A percentile compares a stretch with the other conserved stretches of the same genome.
These are phyloP conservation scores for Pichia sp. DNA, from an alignment of 1,139 yeast genomes.

Conservation along the genomic window DNA sequence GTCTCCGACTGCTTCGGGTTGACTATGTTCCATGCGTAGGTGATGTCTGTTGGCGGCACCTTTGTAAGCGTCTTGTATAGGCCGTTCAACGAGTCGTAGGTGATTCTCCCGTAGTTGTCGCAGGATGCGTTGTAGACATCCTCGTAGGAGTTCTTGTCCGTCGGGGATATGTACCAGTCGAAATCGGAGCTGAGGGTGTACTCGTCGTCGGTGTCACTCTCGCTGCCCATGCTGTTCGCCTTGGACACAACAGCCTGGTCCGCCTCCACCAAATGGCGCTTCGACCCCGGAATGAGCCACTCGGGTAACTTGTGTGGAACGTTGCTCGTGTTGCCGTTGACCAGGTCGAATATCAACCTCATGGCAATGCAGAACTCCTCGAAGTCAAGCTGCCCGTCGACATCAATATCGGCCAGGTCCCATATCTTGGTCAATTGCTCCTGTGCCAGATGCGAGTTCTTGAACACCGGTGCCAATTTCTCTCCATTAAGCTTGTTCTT, in stretches of 20 bases:
- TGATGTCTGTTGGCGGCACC: conserved; percentile 82
- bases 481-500: conserved; percentile 79
- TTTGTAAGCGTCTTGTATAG: conserved; percentile 63
- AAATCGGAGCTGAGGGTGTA: conserved; percentile 60
- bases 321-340: conserved; percentile 61
- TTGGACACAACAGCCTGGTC: conserved; percentile 53
- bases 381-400: conserved; percentile 86
- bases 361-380: conserved; percentile 97
- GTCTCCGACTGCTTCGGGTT: conserved; percentile 85
- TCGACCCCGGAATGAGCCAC: conserved; percentile 90
- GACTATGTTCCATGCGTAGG: conserved; percentile 91
- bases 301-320: conserved; percentile 75
- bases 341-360: conserved; percentile 87
- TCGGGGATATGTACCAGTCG: conserved; percentile 95
- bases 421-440: conserved; percentile 75
- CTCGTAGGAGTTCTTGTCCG: conserved; percentile 75
- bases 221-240: conserved; percentile 20
- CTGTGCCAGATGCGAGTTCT: conserved; percentile 79
- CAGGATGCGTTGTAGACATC: conserved; percentile 69
- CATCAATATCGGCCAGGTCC: conserved; percentile 90
- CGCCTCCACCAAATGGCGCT: conserved; percentile 78
- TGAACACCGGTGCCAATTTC: conserved; percentile 78
- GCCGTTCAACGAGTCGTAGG: conserved; percentile 65
- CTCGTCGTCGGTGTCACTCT: conserved; percentile 41
- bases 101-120: conserved; percentile 79